A percentile compares a stretch with the other conserved stretches of the same genome.
These are phyloP conservation scores for Centella asiatica DNA, from an alignment of 129 eudicot genomes.

Conservation along the genomic window DNA sequence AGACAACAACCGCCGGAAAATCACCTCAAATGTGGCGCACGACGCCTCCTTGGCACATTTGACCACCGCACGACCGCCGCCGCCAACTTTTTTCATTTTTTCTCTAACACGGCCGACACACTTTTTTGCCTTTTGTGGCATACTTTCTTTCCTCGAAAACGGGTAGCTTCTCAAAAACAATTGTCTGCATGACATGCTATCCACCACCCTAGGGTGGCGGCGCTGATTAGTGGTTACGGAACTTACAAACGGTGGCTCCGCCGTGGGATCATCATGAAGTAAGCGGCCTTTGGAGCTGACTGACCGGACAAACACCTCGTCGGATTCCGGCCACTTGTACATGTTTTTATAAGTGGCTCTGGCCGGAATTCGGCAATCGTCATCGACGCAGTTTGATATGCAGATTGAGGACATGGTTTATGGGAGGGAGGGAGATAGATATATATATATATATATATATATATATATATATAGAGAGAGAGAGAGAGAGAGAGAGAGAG, in stretches of 20 bases:
- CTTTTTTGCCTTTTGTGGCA: conserved; percentile 42
- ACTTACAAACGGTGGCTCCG: conserved; percentile 31
- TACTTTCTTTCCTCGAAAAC: conserved; percentile 63
- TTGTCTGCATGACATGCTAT: conserved; percentile 79
- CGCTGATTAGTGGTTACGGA: conserved; percentile 44
- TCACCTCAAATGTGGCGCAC: conserved; percentile 39
- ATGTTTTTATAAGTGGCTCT: conserved; percentile 75
- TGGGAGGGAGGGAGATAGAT: no score
- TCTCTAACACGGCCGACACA: conserved; percentile 46
- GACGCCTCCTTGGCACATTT: conserved; percentile 51
- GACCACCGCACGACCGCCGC: conserved; percentile 25
- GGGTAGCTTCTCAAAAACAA: conserved; percentile 79
- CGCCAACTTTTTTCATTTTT: no score
- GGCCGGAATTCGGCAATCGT: conserved; percentile 49
- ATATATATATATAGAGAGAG: no score
- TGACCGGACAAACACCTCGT: conserved; percentile 72
- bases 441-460: no score
- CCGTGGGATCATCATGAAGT: no score
- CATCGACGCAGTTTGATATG: conserved; percentile 61
- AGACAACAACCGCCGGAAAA: conserved; percentile 67
- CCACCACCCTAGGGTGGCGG: conserved; percentile 56
- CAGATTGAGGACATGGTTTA: conserved; percentile 54
- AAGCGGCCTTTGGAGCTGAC: conserved; percentile 34
- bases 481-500: no score
- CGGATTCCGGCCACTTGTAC: conserved; percentile 94